Evolutionary conservation across 257 asterid species (phyloP), one percentile per base, ranked within the genome.

Genomic region (Dorcoceras hygrometricum): DNA sequence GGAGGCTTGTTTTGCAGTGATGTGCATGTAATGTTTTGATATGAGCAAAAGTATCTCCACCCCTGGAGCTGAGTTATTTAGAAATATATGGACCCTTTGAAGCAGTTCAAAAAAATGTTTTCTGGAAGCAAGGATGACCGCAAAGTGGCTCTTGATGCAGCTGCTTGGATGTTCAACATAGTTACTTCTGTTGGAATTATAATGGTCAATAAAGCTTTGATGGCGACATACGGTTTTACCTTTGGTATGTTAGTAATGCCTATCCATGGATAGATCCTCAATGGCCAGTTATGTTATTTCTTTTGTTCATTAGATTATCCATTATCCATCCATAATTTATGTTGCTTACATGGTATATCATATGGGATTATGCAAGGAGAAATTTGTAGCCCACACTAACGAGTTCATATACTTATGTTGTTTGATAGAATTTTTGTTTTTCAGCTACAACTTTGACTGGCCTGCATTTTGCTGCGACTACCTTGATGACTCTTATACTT

Each of bases 381-480:
- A 46, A 16, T 0, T 46, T 46, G 54, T 22, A 46, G 54, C 54
- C 22, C 22, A 46, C 54, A 16, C 8, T 46, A 46, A 46, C 34
- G 53, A 3, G 19, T 62, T 34, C 23, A 31, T 32, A 16, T 22
- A 28, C 8, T 16, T 34, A 16, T 7, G 18, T 27, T 22, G 31
- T 24, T 8, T 4, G 19, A 29, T 58, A 23, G 1, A 4, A 23
- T 32, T 39, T 66, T 59, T 48, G 4, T 48, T 61, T 59, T 63
- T 77, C 87, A 87, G 95, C 90, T 23, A 82, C 95, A 62, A 87
- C 95, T n/a, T 73, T 87, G 63, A 84, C 95, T 25, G 95, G 90
- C 18, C 81, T 87, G 46, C 95, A 87, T 71, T 87, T 87, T 75
- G 83, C 77, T 34, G 81, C 87, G 2, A 87, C 90, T 1, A 78